Evolutionary conservation across 1,284 basidiomycete genomes (phyloP).

Genomic region (Irpex sp.): DNA sequence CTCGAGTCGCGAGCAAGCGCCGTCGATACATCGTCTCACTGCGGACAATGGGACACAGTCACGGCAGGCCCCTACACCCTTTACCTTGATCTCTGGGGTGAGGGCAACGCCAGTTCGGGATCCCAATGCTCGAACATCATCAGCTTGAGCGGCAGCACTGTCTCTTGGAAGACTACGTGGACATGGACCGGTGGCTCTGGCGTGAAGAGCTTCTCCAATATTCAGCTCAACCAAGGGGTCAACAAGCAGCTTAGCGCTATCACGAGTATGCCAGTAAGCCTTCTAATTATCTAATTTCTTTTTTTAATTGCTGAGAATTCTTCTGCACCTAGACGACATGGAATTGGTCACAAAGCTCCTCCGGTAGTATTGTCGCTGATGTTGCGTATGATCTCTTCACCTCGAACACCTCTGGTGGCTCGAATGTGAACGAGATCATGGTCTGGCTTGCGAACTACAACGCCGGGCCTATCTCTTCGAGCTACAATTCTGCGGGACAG

Average conservation of each 20-base stretch:
- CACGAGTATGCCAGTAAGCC: constrained; percentile 48
- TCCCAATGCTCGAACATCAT: constrained; percentile 52
- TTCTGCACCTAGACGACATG: constrained; percentile 33
- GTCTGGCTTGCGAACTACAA: constrained; percentile 61
- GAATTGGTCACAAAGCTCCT: constrained; percentile 37
- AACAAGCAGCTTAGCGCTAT: constrained; percentile 53
- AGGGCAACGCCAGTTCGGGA: constrained; percentile 41
- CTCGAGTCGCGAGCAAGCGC: constrained; percentile 15
- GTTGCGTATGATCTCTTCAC: constrained; percentile 67
- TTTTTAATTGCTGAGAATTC: background rate
- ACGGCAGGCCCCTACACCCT: constrained; percentile 44
- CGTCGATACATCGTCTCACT: constrained; percentile 30
- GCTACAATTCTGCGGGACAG: constrained; percentile 43
- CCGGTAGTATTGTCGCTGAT: constrained; percentile 40
- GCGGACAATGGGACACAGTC: constrained; percentile 52
- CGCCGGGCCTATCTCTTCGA: constrained; percentile 52
- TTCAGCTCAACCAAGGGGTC: constrained; percentile 48
- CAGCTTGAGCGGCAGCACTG: constrained; percentile 39
- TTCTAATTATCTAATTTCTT: constrained; percentile 4
- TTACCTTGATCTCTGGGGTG: constrained; percentile 52
- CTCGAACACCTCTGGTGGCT: constrained; percentile 45
- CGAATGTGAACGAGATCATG: constrained; percentile 59
- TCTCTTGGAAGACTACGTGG: constrained; percentile 55
- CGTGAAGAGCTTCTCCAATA: constrained; percentile 62
- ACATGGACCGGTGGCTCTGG: constrained; percentile 48